Conservation (phyloP, 345 rosid species). For the Syzygium aqueum region DNA sequence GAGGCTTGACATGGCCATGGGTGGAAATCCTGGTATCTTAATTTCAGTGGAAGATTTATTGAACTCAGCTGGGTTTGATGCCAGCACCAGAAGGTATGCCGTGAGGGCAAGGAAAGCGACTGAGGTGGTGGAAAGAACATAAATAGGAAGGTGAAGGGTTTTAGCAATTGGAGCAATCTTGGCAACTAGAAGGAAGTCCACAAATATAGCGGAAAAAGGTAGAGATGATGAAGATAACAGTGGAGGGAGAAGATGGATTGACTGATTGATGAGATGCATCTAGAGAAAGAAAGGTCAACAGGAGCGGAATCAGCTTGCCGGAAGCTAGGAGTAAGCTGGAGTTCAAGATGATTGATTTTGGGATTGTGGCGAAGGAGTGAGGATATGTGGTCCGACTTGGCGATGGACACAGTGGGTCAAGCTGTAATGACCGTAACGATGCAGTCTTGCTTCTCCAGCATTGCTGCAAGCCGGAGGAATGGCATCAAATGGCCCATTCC, state of each 20-base stretch:
- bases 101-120: constrained; percentile 12
- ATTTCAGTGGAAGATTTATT: background rate
- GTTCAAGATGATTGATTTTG: constrained; percentile 12
- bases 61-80: background rate
- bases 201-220: constrained; percentile 13
- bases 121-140: constrained; percentile 14
- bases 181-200: constrained; percentile 13
- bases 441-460: constrained; percentile 10
- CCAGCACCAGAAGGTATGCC: background rate
- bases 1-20: constrained; percentile 20
- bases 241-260: constrained; percentile 20
- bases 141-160: constrained; percentile 13
- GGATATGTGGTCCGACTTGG: constrained; percentile 21
- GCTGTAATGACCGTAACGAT: constrained; percentile 30
- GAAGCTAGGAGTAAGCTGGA: constrained; percentile 11
- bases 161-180: constrained; percentile 5
- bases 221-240: constrained; percentile 13
- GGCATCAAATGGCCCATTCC: constrained; percentile 45
- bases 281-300: constrained; percentile 22
- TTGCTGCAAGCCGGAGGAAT: constrained; percentile 30
- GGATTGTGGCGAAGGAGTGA: constrained; percentile 19
- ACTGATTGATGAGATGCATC: constrained; percentile 21
- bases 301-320: background rate
- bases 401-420: constrained; percentile 19
- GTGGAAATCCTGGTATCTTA: constrained; percentile 4